Evolutionary conservation across 2,329 filamentous ascomycete species (phyloP), one percentile per base, ranked within the genome.

Genomic region (Penicillium concentricum): DNA sequence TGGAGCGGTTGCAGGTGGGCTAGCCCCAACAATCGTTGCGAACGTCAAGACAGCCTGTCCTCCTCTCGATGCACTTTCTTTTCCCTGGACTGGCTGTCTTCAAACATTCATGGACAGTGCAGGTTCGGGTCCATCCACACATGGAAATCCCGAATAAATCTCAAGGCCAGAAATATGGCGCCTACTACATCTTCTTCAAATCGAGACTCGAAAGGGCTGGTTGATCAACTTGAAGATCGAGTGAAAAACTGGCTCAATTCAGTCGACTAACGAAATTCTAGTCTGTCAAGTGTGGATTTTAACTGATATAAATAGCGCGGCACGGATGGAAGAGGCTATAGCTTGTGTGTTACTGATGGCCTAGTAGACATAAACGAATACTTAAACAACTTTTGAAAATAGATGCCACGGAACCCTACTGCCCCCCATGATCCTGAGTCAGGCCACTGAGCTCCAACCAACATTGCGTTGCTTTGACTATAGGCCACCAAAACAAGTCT

Each of bases 41-140:
- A 51, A 32, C 4, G 46, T 56, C 0, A 37, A 12, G 16, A 18
- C 12, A 43, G 57, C 50, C 12, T 20, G 16, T 2, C 57, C 56
- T 10, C 59, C 61, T n/a, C 12, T 62, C 7, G 54, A 63, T 16
- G 22, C 32, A 26, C 4, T 45, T 34, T 54, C 24, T 2, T 61
- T 47, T 42, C 22, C 59, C 9, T 62, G 61, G 61, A 63, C 59
- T 30, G 58, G 58, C 12, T 46, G 28, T 28, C 47, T 51, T 8
- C 61, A 63, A 47, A 50, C 48, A 22, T 62, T 62, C 30, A 58
- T 62, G 53, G 56, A 65, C 38, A 9, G 51, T 42, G 3, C 56
- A 15, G 58, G 61, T 6, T 41, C 28, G 0, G 60, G 61, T 22
- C 43, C 61, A 12, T 65, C 61, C 38, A 38, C 26, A 12, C 24